A percentile compares a stretch with the other conserved stretches of the same genome.
phyloP scores from a whole-genome alignment of 345 rosid genomes.

The Ailanthus altissimus region DNA sequence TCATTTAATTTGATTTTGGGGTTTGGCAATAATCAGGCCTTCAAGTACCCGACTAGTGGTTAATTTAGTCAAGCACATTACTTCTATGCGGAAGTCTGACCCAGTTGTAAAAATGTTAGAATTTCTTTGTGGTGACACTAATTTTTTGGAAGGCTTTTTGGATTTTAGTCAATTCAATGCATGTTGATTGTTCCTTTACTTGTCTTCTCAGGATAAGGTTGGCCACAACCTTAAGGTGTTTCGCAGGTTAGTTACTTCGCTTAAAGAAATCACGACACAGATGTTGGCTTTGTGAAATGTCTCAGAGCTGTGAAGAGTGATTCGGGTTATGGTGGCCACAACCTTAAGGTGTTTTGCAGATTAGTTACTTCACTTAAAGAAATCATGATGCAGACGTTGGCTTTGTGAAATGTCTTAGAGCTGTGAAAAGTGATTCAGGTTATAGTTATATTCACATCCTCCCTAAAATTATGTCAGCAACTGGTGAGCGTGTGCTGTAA shows the following conservation, averaged over 20 bases:
- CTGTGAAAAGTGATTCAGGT: not conserved
- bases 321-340: not conserved
- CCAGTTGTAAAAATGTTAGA: not conserved
- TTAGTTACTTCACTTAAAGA: slow-evolving; percentile 77
- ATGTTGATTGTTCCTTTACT: slow-evolving; percentile 4
- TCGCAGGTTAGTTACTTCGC: slow-evolving; percentile 66
- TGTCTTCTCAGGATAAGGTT: slow-evolving; percentile 63
- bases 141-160: not conserved
- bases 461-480: not conserved
- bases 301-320: not conserved
- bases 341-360: slow-evolving; percentile 80
- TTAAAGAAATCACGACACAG: slow-evolving; percentile 74
- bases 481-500: not conserved
- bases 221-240: slow-evolving; percentile 81
- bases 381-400: slow-evolving; percentile 56
- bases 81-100: too few species aligned
- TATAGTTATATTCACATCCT: not conserved
- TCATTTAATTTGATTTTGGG: too few species aligned
- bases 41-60: too few species aligned
- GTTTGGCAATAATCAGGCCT: too few species aligned
- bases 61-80: too few species aligned
- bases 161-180: not conserved
- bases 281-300: slow-evolving; percentile 37
- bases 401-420: slow-evolving; percentile 23
- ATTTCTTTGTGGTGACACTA: not conserved